Evolutionary conservation across 2,329 filamentous ascomycete genomes (phyloP).

Genomic region (Alternaria angustiovoidea): DNA sequence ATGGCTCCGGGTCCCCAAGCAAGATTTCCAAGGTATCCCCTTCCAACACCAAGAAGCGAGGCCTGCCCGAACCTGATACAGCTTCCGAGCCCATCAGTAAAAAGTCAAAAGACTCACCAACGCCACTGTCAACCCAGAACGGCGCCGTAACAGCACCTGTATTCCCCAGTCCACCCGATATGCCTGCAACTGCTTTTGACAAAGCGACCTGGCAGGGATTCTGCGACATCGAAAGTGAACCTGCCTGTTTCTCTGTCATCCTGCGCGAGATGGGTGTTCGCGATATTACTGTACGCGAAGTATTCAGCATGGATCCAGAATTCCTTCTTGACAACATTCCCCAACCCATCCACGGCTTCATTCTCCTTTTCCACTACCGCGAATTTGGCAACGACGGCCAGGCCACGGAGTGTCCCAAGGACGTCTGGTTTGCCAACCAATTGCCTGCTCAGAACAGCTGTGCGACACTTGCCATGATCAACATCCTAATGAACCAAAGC

Average conservation of each 20-base stretch:
- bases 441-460: constrained; percentile 75
- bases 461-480: constrained; percentile 89
- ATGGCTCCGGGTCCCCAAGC: neutral
- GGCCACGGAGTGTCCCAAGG: constrained; percentile 65
- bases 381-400: constrained; percentile 60
- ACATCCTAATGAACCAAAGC: constrained; percentile 85
- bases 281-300: constrained; percentile 77
- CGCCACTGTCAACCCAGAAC: constrained; percentile 1
- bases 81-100: constrained; percentile 24
- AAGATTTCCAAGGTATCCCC: constrained; percentile 5
- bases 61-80: constrained; percentile 11
- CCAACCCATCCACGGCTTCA: constrained; percentile 73
- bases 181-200: constrained; percentile 47
- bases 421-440: constrained; percentile 95
- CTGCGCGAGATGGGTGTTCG: constrained; percentile 79
- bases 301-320: constrained; percentile 71
- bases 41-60: constrained; percentile 27
- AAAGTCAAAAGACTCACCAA: constrained; percentile 23
- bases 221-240: constrained; percentile 89
- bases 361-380: constrained; percentile 82
- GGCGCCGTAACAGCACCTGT: neutral
- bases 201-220: constrained; percentile 71
- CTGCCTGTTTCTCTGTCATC: constrained; percentile 85
- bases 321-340: constrained; percentile 38
- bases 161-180: constrained; percentile 39